Conservation (phyloP, 2,329 filamentous ascomycete genomes). For the Cercospora beticola region DNA sequence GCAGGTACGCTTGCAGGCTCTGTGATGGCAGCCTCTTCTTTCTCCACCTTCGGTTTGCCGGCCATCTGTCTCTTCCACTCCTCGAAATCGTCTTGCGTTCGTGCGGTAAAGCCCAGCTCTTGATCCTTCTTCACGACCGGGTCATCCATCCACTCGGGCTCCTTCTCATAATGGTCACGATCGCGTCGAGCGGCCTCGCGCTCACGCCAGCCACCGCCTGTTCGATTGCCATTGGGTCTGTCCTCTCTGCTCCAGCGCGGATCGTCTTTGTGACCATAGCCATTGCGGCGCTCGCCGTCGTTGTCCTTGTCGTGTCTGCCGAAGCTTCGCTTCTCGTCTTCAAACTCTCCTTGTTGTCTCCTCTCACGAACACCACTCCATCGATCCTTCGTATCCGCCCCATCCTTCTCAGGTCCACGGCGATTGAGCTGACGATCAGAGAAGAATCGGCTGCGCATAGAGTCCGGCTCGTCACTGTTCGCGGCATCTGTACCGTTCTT, state of each 20-base stretch:
- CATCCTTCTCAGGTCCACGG: conserved; percentile 41
- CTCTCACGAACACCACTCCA: conserved; percentile 74
- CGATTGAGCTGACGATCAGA: conserved; percentile 45
- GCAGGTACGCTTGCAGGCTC: conserved; percentile 22
- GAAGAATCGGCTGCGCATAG: conserved; percentile 42
- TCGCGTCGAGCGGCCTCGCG: conserved; percentile 35
- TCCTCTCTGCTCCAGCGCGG: conserved; percentile 55
- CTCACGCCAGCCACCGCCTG: conserved; percentile 60
- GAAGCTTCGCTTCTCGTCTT: conserved; percentile 58
- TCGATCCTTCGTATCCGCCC: conserved; percentile 62
- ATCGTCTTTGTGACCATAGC: conserved; percentile 68
- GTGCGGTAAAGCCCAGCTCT: conserved; percentile 44
- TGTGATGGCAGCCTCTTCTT: conserved; percentile 21
- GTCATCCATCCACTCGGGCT: conserved; percentile 84
- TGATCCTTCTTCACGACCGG: conserved; percentile 58
- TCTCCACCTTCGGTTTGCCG: conserved; percentile 40
- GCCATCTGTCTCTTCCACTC: conserved; percentile 92
- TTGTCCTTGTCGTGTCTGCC: conserved; percentile 42
- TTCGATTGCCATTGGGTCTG: conserved; percentile 44
- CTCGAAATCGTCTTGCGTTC: conserved; percentile 88
- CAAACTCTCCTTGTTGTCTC: conserved; percentile 38
- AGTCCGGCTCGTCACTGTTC: conserved; percentile 42
- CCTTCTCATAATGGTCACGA: conserved; percentile 64
- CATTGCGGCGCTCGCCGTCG: conserved; percentile 61
- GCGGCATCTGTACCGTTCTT: conserved; percentile 37